Evolutionary conservation across 192 early-diverging fungal species (phyloP), one percentile per base, ranked within the genome.

Genomic region (Thoreauomyces humboldtii): DNA sequence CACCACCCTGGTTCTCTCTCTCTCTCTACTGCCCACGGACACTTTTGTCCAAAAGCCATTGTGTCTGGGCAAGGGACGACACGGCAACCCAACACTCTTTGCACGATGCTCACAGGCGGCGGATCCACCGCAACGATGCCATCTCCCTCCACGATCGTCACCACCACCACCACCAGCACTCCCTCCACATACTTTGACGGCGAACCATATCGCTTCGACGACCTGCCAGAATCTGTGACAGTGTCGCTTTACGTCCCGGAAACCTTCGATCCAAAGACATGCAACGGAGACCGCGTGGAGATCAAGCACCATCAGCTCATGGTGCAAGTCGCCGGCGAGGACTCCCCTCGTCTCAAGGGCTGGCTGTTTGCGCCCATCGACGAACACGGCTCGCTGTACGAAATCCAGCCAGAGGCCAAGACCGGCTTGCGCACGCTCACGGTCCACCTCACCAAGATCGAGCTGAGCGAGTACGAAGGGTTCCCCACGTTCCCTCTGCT

Each of bases 311-410:
- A 43, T 7, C 42, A 46, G 15, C 69, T 63, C 34, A 17, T 29
- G 11, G 53, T 66, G 31, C 33, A 15, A 9, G 69, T 75, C 7
- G 27, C 15, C 21, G 61, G 60, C 21, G 42, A 53, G 9, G 37
- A 15, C 21, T 7, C 24, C 4, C 21, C 36, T 17, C 43, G 51
- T 6, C 25, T 76, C 2, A 36, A 65, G 32, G 76, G 76, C 24
- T 45, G 63, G 45, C 60, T 78, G 27, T 75, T 67, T 44, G 42
- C 48, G 9, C 48, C 72, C 24, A 69, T 78, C 28, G 28, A 61
- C 11, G 19, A 25, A 28, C 22, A 41, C 51, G 61, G 65, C 25
- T 66, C 65, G 31, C 28, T 52, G 45, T 74, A 43, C 25, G 60
- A 52, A 31, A 27, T 55, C 4, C 70, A 61, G 32, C 42, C 21